These are phyloP conservation scores for Fraxinus floribunda DNA, from an alignment of 305 asterid species.

Conservation along the genomic window DNA sequence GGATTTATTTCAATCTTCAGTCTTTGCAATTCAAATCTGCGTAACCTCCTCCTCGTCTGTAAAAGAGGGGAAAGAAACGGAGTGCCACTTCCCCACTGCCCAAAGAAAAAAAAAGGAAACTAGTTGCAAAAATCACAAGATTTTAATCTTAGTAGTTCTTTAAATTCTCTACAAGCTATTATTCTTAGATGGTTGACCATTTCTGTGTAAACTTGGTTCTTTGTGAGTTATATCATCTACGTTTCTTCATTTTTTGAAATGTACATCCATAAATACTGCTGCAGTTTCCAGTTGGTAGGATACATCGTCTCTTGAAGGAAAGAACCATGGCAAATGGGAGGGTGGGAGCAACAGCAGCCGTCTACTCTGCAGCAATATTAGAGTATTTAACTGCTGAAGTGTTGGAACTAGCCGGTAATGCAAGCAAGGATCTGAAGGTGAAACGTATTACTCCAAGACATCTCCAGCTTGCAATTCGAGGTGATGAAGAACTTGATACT, in stretches of 20 bases:
- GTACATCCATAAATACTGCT: background rate
- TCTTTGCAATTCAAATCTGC: background rate
- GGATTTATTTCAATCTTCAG: background rate
- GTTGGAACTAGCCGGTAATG: background rate
- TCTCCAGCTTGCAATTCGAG: background rate
- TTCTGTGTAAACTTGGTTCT: background rate
- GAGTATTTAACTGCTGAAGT: background rate
- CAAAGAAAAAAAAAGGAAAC: background rate
- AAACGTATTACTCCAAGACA: background rate
- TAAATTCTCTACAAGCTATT: background rate
- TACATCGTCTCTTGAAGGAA: background rate
- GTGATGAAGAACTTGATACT: background rate
- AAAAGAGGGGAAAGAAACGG: background rate
- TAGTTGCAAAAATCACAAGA: too few relatives aligned
- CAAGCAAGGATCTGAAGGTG: background rate
- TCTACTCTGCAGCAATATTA: background rate
- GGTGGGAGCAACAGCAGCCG: background rate
- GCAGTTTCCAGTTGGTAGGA: conserved; percentile 2
- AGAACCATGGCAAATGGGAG: background rate
- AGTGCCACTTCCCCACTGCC: background rate
- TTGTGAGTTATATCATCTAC: background rate
- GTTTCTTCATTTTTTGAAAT: background rate
- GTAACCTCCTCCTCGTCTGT: background rate
- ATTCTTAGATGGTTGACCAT: background rate
- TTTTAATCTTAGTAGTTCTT: background rate